Evolutionary conservation across 306 rosid genomes (phyloP), one percentile per base, ranked within the genome.

Genomic region (Fagus sylvatica): DNA sequence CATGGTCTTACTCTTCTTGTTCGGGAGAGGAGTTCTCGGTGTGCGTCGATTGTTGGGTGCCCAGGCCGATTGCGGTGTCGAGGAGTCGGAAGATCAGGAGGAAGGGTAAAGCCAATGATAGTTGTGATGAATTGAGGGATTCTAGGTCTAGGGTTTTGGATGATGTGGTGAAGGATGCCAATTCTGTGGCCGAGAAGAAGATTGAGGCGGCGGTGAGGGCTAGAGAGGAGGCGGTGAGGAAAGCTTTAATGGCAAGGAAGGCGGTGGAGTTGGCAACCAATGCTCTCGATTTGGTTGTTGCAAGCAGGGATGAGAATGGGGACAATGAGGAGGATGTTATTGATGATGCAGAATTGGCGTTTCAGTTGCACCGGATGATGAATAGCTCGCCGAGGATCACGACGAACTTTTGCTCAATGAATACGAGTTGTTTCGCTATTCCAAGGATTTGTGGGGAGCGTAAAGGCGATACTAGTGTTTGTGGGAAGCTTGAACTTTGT

Each of bases 1-100:
- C 93, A 4, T 86, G 86, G 90, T 90, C 90, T 7, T 82, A 78
- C 51, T 12, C 15, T 74, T 77, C 91, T 9, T 78, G 79, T 70
- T 34, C 62, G 39, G 88, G 83, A 7, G 84, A 83, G 4, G 84
- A 84, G 15, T 82, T 85, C 57, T 80, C 89, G 15, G 81, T 87
- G 1, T 93, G 96, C 64, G 88, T 84, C 37, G 93, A 93, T 84
- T 90, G 96, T 72, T 90, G 97, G 97, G 81, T 93, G 54, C 96
- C 92, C 5, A 76, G 82, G 70, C 81, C 87, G 3, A 53, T 92
- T 55, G 86, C 75, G 15, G 17, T 65, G 72, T 82, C 91, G 65
- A 76, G 49, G 71, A 33, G 70, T 78, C 74, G 68, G 55, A 74
- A 80, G 73, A 43, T 51, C 48, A 75, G 70, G 79, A 83, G 87